Evolutionary conservation across 257 asterid species (phyloP), one percentile per base, ranked within the genome.

Genomic region (Fraxinus excelsior): DNA sequence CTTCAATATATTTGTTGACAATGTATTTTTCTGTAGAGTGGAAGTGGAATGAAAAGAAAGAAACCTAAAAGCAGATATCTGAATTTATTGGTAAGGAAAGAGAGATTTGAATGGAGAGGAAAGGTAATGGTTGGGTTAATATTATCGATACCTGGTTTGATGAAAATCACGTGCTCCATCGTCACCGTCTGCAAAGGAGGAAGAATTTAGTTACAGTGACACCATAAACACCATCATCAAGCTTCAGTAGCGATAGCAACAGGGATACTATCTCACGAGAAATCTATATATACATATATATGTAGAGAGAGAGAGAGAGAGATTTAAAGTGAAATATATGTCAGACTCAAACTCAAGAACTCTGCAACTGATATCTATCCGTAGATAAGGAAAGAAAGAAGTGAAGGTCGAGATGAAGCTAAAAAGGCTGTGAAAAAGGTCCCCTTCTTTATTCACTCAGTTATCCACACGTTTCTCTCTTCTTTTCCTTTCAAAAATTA

Each of bases 341-440:
- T 42, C 51, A 42, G 16, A 11, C 16, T 42, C 51, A 42, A 42
- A 42, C 44, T 42, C 51, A 11, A 7, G 5, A 46, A 71, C 77
- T 73, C 74, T 82, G 75, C 75, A 76, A 73, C 7, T 72, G 74
- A 46, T 80, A 71, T 65, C 77, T 73, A 21, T 7, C 58, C 16
- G 72, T 65, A 79, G 74, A 80, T 51, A 68, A 73, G 69, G 83
- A 64, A 72, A 73, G 62, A 46, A n/a, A 73, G 58, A 65, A 68
- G 70, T 11, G 77, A 69, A 67, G 23, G 34, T 76, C 66, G 66
- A 73, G 82, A 82, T 60, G 88, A 67, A 78, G 74, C 80, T 82
- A 73, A 82, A 82, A 85, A 80, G 79, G 80, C 65, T 23, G 81
- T 67, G 79, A 72, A 73, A 81, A 81, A 83, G 84, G 81, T 83